Base-by-base conservation (phyloP, 176 grass and related monocot species). In the Luzula sylvatica region DNA sequence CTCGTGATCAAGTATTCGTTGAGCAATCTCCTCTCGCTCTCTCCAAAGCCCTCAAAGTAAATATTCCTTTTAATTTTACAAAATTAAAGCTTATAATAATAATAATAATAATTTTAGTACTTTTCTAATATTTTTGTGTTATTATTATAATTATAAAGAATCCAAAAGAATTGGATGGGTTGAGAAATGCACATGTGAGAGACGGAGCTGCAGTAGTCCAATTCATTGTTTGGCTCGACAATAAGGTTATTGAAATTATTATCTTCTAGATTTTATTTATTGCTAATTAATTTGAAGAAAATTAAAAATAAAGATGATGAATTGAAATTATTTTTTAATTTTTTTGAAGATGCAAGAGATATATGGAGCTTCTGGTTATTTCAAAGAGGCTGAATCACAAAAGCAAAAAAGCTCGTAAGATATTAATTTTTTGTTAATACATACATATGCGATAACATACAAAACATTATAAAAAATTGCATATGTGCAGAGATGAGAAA, bases 341-440 rank as follows among this genome's bases (percentile, higher is more conserved):
- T 58, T 58, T 3, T 28, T 38, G 65, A 59, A 96, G 92, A 96
- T 96, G 81, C 92, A 86, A 55, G 71, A 96, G 35, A 75, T 65
- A 12, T 89, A 90, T 46, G 81, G 92, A 65, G 92, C 92, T 74
- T 86, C 92, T 74, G 92, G 92, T 60, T 96, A 96, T 52, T 96
- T 96, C 26, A 89, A 53, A 51, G 92, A 89, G 67, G 55, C 61
- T 39, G 81, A 59, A 46, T 60, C 74, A 47, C 58, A 74, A 13
- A 81, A 89, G 70, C 75, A 70, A 45, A 75, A 89, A 58, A 28
- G 58, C 56, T n/a, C 52, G 92, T 96, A 65, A 86, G 85, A 58
- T 84, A 11, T 6, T 53, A 49, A 44, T 44, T 32, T 27, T 44
- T 50, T 57, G 3, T 51, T 57, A 54, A 19, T 54, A 13, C 11